phyloP scores from a whole-genome alignment of 2,329 filamentous ascomycete species.

The Fusarium subtropicale region DNA sequence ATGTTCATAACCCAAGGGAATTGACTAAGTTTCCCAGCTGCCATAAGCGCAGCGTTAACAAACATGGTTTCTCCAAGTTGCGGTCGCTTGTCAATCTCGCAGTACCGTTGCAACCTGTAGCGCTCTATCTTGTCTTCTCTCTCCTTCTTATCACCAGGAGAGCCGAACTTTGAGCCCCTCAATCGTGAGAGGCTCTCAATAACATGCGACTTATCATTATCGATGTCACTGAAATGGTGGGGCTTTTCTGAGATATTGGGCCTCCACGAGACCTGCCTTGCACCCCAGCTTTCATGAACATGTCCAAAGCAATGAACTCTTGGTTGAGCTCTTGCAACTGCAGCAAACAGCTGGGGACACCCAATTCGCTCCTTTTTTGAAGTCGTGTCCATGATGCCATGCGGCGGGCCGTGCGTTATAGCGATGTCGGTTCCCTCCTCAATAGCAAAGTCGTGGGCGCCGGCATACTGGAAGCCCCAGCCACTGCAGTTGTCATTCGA shows the following conservation, averaged over 20 bases:
- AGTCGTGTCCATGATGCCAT: slow-evolving; percentile 57
- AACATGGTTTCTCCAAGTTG: slow-evolving; percentile 20
- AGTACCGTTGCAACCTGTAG: slow-evolving; percentile 19
- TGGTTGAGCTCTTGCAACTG: slow-evolving; percentile 48
- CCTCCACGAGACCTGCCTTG: slow-evolving; percentile 62
- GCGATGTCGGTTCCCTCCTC: slow-evolving; percentile 47
- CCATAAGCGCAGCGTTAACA: slow-evolving; percentile 34
- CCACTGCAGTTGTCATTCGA: slow-evolving; percentile 41
- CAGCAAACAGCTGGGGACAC: slow-evolving; percentile 49
- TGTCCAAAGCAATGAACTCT: slow-evolving; percentile 55
- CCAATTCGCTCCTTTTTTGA: slow-evolving; percentile 45
- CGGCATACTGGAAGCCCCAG: slow-evolving; percentile 60
- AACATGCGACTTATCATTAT: slow-evolving; percentile 56
- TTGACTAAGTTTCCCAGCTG: background rate
- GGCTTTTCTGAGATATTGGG: slow-evolving; percentile 42
- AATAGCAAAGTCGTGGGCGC: slow-evolving; percentile 46
- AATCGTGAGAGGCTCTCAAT: slow-evolving; percentile 52
- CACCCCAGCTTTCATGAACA: slow-evolving; percentile 51
- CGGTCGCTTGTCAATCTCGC: slow-evolving; percentile 2
- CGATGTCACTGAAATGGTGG: slow-evolving; percentile 61
- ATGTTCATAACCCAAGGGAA: slow-evolving; percentile 31
- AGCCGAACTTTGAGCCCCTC: background rate
- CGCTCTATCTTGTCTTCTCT: background rate
- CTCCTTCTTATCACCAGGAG: background rate
- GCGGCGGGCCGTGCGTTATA: slow-evolving; percentile 53